Conservation (phyloP, 441 rosid genomes). For the Corymbia citriodora region DNA sequence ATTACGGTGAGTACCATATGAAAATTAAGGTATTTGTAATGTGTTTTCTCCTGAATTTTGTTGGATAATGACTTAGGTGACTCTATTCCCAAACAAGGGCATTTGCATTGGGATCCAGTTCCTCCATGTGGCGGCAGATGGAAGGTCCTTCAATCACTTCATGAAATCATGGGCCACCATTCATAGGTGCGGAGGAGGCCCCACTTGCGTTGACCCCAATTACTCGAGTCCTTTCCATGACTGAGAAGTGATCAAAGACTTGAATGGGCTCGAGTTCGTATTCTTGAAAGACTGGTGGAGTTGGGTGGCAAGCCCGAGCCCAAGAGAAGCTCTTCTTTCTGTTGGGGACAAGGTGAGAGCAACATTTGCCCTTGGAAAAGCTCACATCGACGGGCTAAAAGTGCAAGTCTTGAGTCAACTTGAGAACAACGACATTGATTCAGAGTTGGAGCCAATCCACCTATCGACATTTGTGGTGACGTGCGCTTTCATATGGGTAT, state of each 20-base stretch:
- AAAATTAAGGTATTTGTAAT: no score
- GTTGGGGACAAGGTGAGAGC: conserved; percentile 4
- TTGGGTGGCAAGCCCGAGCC: background rate
- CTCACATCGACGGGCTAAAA: conserved; percentile 12
- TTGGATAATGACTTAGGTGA: conserved; percentile 12
- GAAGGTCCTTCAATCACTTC: conserved; percentile 37
- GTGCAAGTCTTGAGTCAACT: background rate
- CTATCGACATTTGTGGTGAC: conserved; percentile 21
- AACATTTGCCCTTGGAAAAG: conserved; percentile 2
- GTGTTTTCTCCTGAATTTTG: background rate
- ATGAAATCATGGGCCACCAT: conserved; percentile 47
- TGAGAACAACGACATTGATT: background rate
- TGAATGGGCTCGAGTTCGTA: conserved; percentile 14
- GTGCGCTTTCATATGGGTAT: conserved; percentile 25
- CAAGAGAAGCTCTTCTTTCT: background rate
- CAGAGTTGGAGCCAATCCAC: background rate
- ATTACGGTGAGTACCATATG: no score
- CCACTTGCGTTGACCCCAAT: background rate
- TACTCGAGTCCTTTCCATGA: conserved; percentile 19
- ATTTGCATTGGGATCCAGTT: conserved; percentile 14
- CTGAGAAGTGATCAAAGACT: conserved; percentile 29
- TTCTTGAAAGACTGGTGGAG: conserved; percentile 17
- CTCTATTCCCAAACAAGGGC: conserved; percentile 42
- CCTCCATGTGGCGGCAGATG: conserved; percentile 22
- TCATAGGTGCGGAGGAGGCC: conserved; percentile 1